These are phyloP conservation scores for Agaricus subrufescens DNA, from an alignment of 768 basidiomycete genomes.

Conservation along the genomic window DNA sequence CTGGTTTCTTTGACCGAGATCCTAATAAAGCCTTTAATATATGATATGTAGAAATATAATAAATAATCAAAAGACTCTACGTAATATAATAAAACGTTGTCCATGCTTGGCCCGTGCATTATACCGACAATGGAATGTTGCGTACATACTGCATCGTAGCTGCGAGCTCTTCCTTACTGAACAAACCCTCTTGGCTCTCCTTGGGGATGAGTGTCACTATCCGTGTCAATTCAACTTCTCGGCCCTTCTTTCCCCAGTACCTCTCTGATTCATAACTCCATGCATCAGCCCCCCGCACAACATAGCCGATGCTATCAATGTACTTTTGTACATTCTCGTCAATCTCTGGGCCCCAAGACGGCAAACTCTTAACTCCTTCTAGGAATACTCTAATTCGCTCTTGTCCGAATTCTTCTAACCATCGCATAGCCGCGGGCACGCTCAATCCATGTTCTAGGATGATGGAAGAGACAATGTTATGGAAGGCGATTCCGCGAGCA, in stretches of 20 bases:
- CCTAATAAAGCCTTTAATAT: too few relatives aligned
- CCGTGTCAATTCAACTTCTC: slow-evolving; percentile 16
- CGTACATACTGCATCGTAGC: neutral
- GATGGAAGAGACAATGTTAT: slow-evolving; percentile 19
- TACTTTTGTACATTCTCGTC: slow-evolving; percentile 14
- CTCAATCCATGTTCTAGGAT: slow-evolving; percentile 14
- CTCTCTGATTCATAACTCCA: slow-evolving; percentile 6
- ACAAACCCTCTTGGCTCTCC: slow-evolving; percentile 2
- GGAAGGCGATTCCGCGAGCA: slow-evolving; percentile 13
- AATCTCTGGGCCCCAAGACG: slow-evolving; percentile 13
- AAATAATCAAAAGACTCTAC: too few relatives aligned
- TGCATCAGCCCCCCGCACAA: slow-evolving; percentile 13
- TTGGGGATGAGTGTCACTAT: slow-evolving; percentile 16
- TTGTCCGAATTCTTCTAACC: slow-evolving; percentile 10
- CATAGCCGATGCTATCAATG: slow-evolving; percentile 10
- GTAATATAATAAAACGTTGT: too few relatives aligned
- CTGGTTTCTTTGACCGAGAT: too few relatives aligned
- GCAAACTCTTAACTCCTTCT: slow-evolving; percentile 1
- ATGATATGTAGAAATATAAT: too few relatives aligned
- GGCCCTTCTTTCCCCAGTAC: slow-evolving; percentile 15
- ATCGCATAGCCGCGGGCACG: slow-evolving; percentile 14
- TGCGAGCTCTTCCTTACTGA: slow-evolving; percentile 2
- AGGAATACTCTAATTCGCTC: slow-evolving; percentile 9
- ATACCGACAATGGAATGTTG: too few relatives aligned
- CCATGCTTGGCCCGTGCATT: too few relatives aligned